These are phyloP conservation scores for Scleromitrula shiraiana DNA, from an alignment of 2,329 filamentous ascomycete genomes.

Conservation along the genomic window DNA sequence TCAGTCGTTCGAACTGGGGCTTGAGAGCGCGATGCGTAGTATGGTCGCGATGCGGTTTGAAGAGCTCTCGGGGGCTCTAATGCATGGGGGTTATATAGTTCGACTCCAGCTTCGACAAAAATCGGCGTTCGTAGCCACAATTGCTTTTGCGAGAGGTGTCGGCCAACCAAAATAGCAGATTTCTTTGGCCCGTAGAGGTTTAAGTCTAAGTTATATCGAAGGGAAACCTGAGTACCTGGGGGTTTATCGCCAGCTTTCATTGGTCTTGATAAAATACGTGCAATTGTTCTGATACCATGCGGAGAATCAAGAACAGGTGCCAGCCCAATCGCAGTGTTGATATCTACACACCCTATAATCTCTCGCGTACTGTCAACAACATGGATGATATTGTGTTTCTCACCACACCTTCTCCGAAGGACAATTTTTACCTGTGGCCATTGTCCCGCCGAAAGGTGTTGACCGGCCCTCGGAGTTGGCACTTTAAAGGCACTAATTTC, in stretches of 20 bases:
- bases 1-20: constrained; percentile 59
- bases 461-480: constrained; percentile 59
- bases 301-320: constrained; percentile 62
- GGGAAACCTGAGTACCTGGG: constrained; percentile 54
- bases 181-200: constrained; percentile 73
- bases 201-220: constrained; percentile 56
- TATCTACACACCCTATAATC: constrained; percentile 70
- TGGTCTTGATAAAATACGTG: constrained; percentile 60
- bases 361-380: constrained; percentile 64
- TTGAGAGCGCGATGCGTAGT: constrained; percentile 30
- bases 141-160: constrained; percentile 55
- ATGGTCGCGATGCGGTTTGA: constrained; percentile 22
- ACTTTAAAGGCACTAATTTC: constrained; percentile 59
- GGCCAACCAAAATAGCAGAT: constrained; percentile 57
- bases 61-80: constrained; percentile 22
- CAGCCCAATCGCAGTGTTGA: constrained; percentile 57
- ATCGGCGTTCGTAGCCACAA: constrained; percentile 60
- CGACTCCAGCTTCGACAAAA: constrained; percentile 58
- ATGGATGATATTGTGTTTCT: constrained; percentile 53
- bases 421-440: constrained; percentile 71
- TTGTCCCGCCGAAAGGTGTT: constrained; percentile 48
- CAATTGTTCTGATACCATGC: constrained; percentile 57
- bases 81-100: constrained; percentile 68
- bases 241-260: constrained; percentile 52
- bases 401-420: constrained; percentile 51